These are phyloP conservation scores for Ophioceras dolichostomum DNA, from an alignment of 2,329 filamentous ascomycete genomes.

Conservation along the genomic window DNA sequence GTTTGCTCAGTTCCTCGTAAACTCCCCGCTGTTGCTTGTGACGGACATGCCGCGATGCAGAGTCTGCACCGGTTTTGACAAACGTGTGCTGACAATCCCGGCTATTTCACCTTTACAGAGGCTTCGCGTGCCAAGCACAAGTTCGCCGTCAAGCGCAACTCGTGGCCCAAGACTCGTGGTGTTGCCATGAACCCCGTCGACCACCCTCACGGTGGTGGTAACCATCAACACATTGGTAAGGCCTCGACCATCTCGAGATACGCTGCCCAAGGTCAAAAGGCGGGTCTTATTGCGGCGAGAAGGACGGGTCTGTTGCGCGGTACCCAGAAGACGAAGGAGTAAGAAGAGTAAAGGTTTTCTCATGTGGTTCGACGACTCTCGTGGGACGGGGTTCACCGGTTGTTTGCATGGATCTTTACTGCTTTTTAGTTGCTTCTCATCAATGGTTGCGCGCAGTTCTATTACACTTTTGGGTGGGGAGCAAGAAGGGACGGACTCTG, in stretches of 20 bases:
- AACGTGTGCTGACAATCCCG: slow-evolving; percentile 25
- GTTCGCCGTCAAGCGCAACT: slow-evolving; percentile 99
- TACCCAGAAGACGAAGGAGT: slow-evolving; percentile 99
- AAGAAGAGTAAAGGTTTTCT: no score
- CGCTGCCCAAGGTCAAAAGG: slow-evolving; percentile 97
- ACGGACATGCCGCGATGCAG: not conserved
- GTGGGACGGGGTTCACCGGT: slow-evolving; percentile 55
- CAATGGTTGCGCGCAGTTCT: no score
- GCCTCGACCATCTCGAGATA: slow-evolving; percentile 98
- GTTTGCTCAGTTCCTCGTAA: no score
- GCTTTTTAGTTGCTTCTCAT: slow-evolving; percentile 20
- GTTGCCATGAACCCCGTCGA: slow-evolving; percentile 99
- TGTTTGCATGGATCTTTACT: slow-evolving; percentile 48
- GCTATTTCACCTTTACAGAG: slow-evolving; percentile 42
- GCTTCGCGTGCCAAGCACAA: slow-evolving; percentile 99
- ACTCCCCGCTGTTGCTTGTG: not conserved
- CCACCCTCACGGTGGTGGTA: slow-evolving; percentile 97
- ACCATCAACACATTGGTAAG: slow-evolving; percentile 99
- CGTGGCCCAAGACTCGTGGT: slow-evolving; percentile 99
- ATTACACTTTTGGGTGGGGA: slow-evolving; percentile 22
- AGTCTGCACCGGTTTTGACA: no score
- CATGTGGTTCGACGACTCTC: slow-evolving; percentile 41
- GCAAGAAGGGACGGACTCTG: slow-evolving; percentile 18
- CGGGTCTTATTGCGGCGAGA: slow-evolving; percentile 98
- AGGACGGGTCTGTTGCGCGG: slow-evolving; percentile 99